phyloP scores from a whole-genome alignment of 257 asterid genomes.

The Scutellaria galericulata region DNA sequence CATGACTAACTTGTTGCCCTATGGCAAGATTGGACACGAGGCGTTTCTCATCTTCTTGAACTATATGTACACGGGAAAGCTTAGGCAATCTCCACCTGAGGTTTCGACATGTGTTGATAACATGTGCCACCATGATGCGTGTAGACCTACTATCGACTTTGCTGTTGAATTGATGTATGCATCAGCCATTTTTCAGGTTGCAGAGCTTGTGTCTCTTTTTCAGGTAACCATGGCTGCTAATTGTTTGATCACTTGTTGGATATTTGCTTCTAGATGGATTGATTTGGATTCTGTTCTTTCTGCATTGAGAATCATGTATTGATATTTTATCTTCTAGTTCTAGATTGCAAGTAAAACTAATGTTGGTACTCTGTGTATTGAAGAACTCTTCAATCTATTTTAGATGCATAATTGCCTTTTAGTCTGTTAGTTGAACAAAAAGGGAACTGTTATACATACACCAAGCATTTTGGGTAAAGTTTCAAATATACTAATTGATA shows the following conservation, averaged over 20 bases:
- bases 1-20: conserved; percentile 59
- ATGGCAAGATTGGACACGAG: conserved; percentile 68
- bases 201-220: conserved; percentile 71
- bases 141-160: conserved; percentile 67
- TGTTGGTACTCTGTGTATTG: not conserved
- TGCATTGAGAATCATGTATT: not conserved
- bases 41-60: conserved; percentile 60
- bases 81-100: conserved; percentile 59
- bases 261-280: not conserved
- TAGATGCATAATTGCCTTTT: not conserved
- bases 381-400: not conserved
- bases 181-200: conserved; percentile 57
- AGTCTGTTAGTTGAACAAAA: not conserved
- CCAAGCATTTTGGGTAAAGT: not conserved
- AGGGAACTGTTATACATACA: not conserved
- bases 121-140: conserved; percentile 60
- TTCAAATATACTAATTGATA: not conserved
- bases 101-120: conserved; percentile 67
- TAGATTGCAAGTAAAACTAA: not conserved
- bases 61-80: conserved; percentile 72
- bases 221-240: conserved; percentile 44
- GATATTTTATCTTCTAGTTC: not conserved
- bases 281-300: not conserved
- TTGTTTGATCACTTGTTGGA: not conserved
- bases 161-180: conserved; percentile 73